phyloP scores from a whole-genome alignment of 805 yeast genomes.

The Wickerhamiella spandovensis region DNA sequence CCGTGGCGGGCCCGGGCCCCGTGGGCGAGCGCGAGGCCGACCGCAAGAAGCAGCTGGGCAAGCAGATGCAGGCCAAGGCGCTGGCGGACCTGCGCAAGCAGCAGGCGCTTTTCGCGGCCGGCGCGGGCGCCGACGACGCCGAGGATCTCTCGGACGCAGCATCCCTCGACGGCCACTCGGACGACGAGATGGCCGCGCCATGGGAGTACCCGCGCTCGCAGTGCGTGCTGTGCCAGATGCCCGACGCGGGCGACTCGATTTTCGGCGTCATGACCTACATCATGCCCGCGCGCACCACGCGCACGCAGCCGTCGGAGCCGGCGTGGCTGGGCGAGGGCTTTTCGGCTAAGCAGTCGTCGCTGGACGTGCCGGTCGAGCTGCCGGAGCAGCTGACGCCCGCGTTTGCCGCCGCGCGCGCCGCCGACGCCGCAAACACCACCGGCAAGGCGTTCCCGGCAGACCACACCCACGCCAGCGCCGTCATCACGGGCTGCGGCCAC shows the following conservation, averaged over 20 bases:
- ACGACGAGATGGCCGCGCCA: constrained; percentile 14
- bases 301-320: neutral
- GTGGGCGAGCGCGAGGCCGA: constrained; percentile 29
- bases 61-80: constrained; percentile 53
- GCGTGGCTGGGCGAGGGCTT: constrained; percentile 5
- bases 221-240: constrained; percentile 75
- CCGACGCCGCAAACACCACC: constrained; percentile 16
- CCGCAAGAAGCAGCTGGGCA: constrained; percentile 54
- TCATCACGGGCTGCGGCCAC: constrained; percentile 78
- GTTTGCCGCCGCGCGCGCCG: constrained; percentile 26
- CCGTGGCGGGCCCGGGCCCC: neutral
- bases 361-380: constrained; percentile 23
- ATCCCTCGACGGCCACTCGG: constrained; percentile 5
- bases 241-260: constrained; percentile 47
- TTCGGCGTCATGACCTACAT: constrained; percentile 64
- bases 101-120: constrained; percentile 59
- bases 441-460: constrained; percentile 29
- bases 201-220: constrained; percentile 65
- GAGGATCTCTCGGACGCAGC: constrained; percentile 28
- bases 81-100: constrained; percentile 70
- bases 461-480: constrained; percentile 16
- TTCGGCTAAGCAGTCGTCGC: neutral
- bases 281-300: constrained; percentile 16
- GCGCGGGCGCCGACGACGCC: constrained; percentile 25
- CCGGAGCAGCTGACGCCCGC: constrained; percentile 6